Percentiles rank a stretch among this genome's conserved stretches.
phyloP scores from a whole-genome alignment of 805 yeast species.

The Wickerhamiella qilinensis region DNA sequence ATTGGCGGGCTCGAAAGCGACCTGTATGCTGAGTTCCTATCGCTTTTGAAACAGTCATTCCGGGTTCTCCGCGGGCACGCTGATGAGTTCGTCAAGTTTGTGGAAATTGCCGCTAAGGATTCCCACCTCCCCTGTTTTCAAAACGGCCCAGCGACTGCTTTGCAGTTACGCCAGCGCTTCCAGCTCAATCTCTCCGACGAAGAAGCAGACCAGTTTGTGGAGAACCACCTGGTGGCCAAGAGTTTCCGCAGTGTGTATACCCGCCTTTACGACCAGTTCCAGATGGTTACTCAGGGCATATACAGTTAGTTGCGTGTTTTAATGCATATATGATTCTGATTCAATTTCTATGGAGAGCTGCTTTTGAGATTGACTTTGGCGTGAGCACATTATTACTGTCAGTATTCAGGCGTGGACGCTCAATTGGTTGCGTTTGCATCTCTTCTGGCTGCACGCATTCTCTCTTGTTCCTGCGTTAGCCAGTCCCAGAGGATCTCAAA shows the following conservation, averaged over 20 bases:
- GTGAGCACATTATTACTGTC: too few species aligned
- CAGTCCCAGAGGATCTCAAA: too few species aligned
- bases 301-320: too few species aligned
- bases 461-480: too few species aligned
- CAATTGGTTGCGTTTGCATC: too few species aligned
- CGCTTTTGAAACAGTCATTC: slow-evolving; percentile 57
- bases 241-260: slow-evolving; percentile 83
- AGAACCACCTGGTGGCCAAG: slow-evolving; percentile 54
- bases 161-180: slow-evolving; percentile 62
- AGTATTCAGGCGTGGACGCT: too few species aligned
- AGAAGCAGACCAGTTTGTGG: slow-evolving; percentile 68
- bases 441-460: too few species aligned
- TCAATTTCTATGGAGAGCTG: too few species aligned
- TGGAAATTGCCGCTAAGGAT: slow-evolving; percentile 87
- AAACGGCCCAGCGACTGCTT: slow-evolving; percentile 71
- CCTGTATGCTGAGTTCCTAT: slow-evolving; percentile 42
- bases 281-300: slow-evolving; percentile 86
- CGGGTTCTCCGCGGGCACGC: slow-evolving; percentile 54
- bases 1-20: slow-evolving; percentile 64
- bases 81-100: slow-evolving; percentile 62
- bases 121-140: slow-evolving; percentile 83
- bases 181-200: slow-evolving; percentile 59
- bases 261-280: slow-evolving; percentile 86
- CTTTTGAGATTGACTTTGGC: too few species aligned
- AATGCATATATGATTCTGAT: too few species aligned